Percentiles rank a stretch among this genome's conserved stretches.
These are phyloP conservation scores for Colletotrichum kahawae DNA, from an alignment of 2,329 filamentous ascomycete species.

Conservation along the genomic window DNA sequence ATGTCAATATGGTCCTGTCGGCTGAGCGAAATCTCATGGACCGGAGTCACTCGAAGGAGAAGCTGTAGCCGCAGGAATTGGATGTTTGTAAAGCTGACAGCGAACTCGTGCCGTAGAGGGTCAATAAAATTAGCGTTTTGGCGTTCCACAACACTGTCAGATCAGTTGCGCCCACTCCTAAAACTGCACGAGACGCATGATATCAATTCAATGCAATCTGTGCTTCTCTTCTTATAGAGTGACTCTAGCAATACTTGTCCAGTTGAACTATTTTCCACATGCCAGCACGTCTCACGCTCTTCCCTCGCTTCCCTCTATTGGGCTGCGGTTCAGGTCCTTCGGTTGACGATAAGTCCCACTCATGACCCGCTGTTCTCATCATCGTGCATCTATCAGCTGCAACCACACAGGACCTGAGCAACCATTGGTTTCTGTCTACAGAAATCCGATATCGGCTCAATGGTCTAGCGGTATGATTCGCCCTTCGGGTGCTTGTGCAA, in stretches of 20 bases:
- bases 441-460: background rate
- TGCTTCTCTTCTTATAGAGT: fast-evolving
- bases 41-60: background rate
- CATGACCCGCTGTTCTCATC: background rate
- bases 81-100: background rate
- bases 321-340: background rate
- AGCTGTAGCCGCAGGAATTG: background rate
- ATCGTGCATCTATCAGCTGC: background rate
- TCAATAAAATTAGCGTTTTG: background rate
- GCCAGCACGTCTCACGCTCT: background rate
- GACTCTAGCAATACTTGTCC: background rate
- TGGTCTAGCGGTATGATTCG: conserved; percentile 17
- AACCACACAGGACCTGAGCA: background rate
- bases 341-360: background rate
- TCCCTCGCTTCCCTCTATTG: background rate
- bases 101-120: background rate
- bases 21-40: conserved; percentile 22
- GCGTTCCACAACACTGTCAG: background rate
- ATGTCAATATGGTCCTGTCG: conserved; percentile 22
- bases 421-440: background rate
- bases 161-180: background rate
- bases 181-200: fast-evolving
- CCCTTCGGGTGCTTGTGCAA: conserved; percentile 7
- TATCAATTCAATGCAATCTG: background rate
- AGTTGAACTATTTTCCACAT: background rate